These are phyloP conservation scores for Naganishia liquefaciens DNA, from an alignment of 1,284 basidiomycete genomes.

Conservation along the genomic window DNA sequence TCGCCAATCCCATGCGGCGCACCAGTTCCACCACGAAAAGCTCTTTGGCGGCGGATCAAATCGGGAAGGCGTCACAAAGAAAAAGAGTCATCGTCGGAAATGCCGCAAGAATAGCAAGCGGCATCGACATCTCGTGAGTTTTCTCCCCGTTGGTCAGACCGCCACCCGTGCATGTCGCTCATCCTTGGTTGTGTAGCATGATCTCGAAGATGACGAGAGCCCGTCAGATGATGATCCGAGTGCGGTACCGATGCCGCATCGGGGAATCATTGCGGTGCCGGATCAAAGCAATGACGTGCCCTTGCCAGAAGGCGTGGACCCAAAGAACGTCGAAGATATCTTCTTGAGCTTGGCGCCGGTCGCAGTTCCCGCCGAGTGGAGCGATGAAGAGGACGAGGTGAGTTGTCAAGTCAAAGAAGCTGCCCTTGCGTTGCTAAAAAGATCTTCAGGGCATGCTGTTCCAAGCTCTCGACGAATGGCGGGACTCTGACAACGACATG, in stretches of 20 bases:
- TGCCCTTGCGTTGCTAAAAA: neutral
- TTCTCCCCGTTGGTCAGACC: neutral
- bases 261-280: slow-evolving; percentile 20
- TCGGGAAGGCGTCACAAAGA: slow-evolving; percentile 14
- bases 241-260: slow-evolving; percentile 1
- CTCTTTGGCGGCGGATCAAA: slow-evolving; percentile 21
- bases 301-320: slow-evolving; percentile 35
- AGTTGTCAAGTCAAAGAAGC: too few relatives aligned
- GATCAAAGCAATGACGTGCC: slow-evolving; percentile 30
- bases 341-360: slow-evolving; percentile 28
- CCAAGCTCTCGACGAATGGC: slow-evolving; percentile 31
- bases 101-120: slow-evolving; percentile 19
- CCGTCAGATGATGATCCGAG: slow-evolving; percentile 11
- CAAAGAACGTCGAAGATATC: slow-evolving; percentile 34
- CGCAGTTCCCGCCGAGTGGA: slow-evolving; percentile 25
- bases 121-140: slow-evolving; percentile 19
- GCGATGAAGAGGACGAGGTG: slow-evolving; percentile 35
- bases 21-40: slow-evolving; percentile 27
- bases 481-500: slow-evolving; percentile 28
- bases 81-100: slow-evolving; percentile 16
- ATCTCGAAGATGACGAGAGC: slow-evolving; percentile 11
- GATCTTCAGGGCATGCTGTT: slow-evolving; percentile 32
- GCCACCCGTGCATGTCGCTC: neutral
- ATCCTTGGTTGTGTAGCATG: neutral
- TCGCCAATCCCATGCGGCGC: slow-evolving; percentile 21